Evolutionary conservation across 768 basidiomycete species (phyloP), one percentile per base, ranked within the genome.

Genomic region (Tylopilus sp.): DNA sequence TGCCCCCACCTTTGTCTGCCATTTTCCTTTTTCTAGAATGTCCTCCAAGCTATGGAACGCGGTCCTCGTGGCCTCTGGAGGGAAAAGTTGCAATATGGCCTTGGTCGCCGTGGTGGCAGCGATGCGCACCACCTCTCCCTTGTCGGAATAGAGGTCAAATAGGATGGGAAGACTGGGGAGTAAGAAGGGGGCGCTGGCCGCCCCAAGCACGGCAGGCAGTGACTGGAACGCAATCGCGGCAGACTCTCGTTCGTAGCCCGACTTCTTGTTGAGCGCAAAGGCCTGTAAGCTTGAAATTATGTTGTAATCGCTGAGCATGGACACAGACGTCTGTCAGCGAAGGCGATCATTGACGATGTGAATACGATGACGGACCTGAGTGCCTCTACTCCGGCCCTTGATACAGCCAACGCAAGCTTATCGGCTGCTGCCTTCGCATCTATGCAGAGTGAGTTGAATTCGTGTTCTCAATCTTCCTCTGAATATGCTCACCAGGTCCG

Each of bases 1-100:
- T 7, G 85, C 91, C 15, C 89, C 93, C n/a, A 97, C 86, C 75
- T 98, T 98, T 51, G 87, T 83, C 57, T 86, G 81, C 95, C 95
- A 98, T 72, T 97, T 95, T 41, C 91, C 91, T 44, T 78, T 79
- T 49, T 91, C 87, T 21, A 98, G 67, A 54, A 95, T 81, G 25
- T 75, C 75, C 62, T 87, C 86, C 23, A 98, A 76, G 22, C 75
- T 71, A 38, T 81, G 75, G 58, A 89, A 91, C 7, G 87, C 81
- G 48, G 80, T 60, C 25, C 81, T 75, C n/a, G 79, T 83, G 3
- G 88, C 78, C 68, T 97, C 93, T 2, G 92, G 84, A 33, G 94
- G 91, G 51, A 84, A 82, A 40, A 87, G 79, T 64, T 91, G 91
- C 53, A 95, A 71, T 66, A 97, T 86, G 31, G 87, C 75, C 69